phyloP scores from a whole-genome alignment of 495 filamentous ascomycete species.

The Thermochaetoides thermophila region DNA sequence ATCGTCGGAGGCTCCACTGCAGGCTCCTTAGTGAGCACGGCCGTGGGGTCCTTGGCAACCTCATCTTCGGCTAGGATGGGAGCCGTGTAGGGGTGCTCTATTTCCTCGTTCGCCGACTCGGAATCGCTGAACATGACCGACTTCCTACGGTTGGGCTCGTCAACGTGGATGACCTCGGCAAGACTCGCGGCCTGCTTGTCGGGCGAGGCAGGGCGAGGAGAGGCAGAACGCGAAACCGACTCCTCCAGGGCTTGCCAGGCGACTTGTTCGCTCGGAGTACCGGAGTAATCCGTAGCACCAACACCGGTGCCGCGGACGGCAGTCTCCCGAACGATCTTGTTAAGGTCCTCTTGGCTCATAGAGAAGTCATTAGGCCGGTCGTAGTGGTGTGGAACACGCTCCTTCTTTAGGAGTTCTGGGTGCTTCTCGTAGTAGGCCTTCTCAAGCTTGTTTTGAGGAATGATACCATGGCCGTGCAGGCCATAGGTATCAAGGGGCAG shows the following conservation, averaged over 20 bases:
- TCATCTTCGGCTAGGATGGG: constrained; percentile 91
- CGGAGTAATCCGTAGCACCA: constrained; percentile 41
- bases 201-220: constrained; percentile 39
- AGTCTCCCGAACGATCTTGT: constrained; percentile 71
- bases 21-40: constrained; percentile 43
- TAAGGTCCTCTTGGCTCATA: constrained; percentile 80
- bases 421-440: constrained; percentile 84
- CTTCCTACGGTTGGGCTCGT: constrained; percentile 46
- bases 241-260: constrained; percentile 71
- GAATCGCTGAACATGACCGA: constrained; percentile 50
- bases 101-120: constrained; percentile 14
- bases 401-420: constrained; percentile 64
- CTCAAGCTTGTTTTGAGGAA: constrained; percentile 59
- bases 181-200: constrained; percentile 6
- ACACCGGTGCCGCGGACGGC: constrained; percentile 48
- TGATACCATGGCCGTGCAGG: constrained; percentile 66
- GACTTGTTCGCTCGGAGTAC: constrained; percentile 65
- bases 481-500: constrained; percentile 68
- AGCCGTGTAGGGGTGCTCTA: constrained; percentile 38
- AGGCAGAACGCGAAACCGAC: constrained; percentile 53
- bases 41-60: constrained; percentile 57
- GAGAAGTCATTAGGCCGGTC: constrained; percentile 66
- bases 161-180: constrained; percentile 59
- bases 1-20: constrained; percentile 33
- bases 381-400: constrained; percentile 34